These are phyloP conservation scores for Exserohilum rostratum DNA, from an alignment of 2,329 filamentous ascomycete genomes.

Conservation along the genomic window DNA sequence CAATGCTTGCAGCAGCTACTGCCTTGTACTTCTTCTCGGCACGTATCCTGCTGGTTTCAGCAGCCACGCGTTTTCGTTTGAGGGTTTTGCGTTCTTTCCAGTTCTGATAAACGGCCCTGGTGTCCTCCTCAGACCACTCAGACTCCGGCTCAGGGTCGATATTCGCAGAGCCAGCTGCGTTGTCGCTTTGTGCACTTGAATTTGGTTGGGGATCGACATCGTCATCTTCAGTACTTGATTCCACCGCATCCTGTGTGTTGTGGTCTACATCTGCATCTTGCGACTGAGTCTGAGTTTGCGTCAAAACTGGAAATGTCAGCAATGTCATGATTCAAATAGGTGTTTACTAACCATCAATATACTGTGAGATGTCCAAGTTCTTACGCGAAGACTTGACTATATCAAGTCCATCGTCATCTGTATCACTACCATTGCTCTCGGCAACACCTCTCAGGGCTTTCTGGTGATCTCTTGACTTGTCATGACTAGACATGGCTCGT, in stretches of 20 bases:
- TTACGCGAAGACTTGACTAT: conserved; percentile 45
- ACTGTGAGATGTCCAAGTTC: conserved; percentile 40
- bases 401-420: conserved; percentile 51
- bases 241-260: neutral
- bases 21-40: conserved; percentile 56
- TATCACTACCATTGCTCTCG: conserved; percentile 44
- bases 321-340: neutral
- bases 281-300: conserved; percentile 34
- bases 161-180: conserved; percentile 8
- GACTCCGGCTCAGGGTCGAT: conserved; percentile 22
- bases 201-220: neutral
- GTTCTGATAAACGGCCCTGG: conserved; percentile 64
- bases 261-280: conserved; percentile 15
- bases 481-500: conserved; percentile 21
- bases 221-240: conserved; percentile 20
- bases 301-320: conserved; percentile 31
- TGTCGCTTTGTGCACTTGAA: neutral
- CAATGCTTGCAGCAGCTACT: conserved; percentile 50
- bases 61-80: conserved; percentile 60
- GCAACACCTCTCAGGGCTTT: conserved; percentile 31
- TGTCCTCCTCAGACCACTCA: conserved; percentile 60
- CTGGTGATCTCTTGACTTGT: conserved; percentile 22
- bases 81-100: conserved; percentile 65
- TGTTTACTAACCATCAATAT: conserved; percentile 38
- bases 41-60: conserved; percentile 57